These are phyloP conservation scores for Grigorovia yakushimaensis DNA, from an alignment of 805 yeast species.

Conservation along the genomic window DNA sequence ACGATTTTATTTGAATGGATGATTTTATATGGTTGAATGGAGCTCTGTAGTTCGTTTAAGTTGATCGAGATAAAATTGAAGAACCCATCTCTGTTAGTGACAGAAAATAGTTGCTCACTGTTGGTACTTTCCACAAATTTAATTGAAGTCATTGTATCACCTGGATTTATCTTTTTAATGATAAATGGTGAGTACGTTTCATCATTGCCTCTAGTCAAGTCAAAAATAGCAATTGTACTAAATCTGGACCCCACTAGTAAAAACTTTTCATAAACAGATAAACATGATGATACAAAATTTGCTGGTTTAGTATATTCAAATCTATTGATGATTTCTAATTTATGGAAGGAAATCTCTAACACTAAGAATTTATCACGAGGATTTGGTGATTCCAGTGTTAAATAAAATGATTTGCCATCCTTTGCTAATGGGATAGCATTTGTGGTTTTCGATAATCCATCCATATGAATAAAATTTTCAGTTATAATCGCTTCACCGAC, in stretches of 20 bases:
- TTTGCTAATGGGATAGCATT: conserved; percentile 35
- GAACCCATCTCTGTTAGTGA: conserved; percentile 61
- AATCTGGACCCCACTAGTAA: conserved; percentile 63
- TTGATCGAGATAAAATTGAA: conserved; percentile 36
- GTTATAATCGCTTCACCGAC: conserved; percentile 24
- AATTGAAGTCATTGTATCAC: conserved; percentile 60
- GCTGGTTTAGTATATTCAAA: conserved; percentile 32
- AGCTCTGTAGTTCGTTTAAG: conserved; percentile 9
- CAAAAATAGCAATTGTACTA: conserved; percentile 53
- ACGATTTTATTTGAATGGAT: conserved; percentile 54
- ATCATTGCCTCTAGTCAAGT: conserved; percentile 20
- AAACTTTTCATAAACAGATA: conserved; percentile 35
- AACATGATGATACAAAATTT: conserved; percentile 51
- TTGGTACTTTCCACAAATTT: conserved; percentile 28
- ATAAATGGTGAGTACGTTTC: conserved; percentile 15
- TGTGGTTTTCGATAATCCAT: conserved; percentile 36
- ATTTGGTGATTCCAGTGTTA: conserved; percentile 59
- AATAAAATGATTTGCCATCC: conserved; percentile 23
- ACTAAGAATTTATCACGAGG: conserved; percentile 45
- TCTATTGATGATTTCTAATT: conserved; percentile 20
- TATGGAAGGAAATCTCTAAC: conserved; percentile 27
- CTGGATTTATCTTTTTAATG: conserved; percentile 43
- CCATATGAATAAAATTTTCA: conserved; percentile 14
- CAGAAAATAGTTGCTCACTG: conserved; percentile 24
- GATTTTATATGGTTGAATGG: conserved; percentile 10